Percentiles rank a stretch among this genome's conserved stretches.
phyloP scores from a whole-genome alignment of 768 basidiomycete species.

The Amanita subjunquillea region DNA sequence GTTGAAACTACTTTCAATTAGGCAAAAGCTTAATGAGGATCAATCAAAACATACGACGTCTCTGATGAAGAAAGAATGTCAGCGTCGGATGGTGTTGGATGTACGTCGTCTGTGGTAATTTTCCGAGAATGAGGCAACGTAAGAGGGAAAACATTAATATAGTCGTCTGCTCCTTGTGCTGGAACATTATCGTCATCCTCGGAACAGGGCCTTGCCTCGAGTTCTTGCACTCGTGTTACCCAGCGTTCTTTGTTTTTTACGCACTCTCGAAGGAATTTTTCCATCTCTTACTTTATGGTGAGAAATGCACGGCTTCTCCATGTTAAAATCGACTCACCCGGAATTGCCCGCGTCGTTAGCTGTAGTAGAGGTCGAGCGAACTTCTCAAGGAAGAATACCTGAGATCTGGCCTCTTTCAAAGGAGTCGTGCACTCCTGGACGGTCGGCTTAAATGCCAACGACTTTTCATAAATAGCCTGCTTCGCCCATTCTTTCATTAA shows the following conservation, averaged over 20 bases:
- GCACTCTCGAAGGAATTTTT: slow-evolving; percentile 57
- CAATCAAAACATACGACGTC: slow-evolving; percentile 9
- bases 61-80: slow-evolving; percentile 9
- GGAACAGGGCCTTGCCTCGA: neutral
- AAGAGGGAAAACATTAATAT: slow-evolving; percentile 6
- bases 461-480: slow-evolving; percentile 80
- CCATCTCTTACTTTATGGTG: slow-evolving; percentile 40
- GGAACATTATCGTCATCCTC: neutral
- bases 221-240: slow-evolving; percentile 23
- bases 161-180: neutral
- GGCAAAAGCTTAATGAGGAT: no score
- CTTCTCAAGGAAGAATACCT: slow-evolving; percentile 79
- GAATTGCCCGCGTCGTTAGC: slow-evolving; percentile 60
- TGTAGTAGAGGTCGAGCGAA: slow-evolving; percentile 84
- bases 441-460: slow-evolving; percentile 63
- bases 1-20: slow-evolving; percentile 10
- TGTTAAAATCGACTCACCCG: slow-evolving; percentile 35
- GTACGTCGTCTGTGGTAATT: neutral
- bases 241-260: slow-evolving; percentile 60
- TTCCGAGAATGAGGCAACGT: slow-evolving; percentile 3
- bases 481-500: slow-evolving; percentile 85
- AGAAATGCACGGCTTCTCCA: neutral
- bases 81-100: slow-evolving; percentile 6
- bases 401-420: slow-evolving; percentile 63
- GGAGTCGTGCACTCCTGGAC: slow-evolving; percentile 32